These are phyloP conservation scores for Fusarium camptoceras DNA, from an alignment of 2,329 filamentous ascomycete genomes.

Conservation along the genomic window DNA sequence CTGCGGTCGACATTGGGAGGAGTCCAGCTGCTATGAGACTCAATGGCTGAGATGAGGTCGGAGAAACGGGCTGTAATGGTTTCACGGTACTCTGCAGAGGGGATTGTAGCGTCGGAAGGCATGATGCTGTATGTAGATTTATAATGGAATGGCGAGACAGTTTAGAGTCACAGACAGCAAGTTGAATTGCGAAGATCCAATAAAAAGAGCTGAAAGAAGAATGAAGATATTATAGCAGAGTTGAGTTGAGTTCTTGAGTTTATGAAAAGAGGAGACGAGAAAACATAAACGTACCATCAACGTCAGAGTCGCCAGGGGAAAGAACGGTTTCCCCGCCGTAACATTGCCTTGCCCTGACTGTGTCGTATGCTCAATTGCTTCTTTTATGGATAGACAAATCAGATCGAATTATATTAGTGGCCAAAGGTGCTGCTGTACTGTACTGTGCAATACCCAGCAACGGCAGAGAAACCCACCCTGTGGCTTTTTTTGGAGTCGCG, in stretches of 20 bases:
- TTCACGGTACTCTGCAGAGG: constrained; percentile 43
- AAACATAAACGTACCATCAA: constrained; percentile 22
- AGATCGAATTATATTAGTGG: constrained; percentile 11
- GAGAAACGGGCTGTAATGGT: constrained; percentile 44
- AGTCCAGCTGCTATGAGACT: constrained; percentile 48
- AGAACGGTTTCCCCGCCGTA: constrained; percentile 32
- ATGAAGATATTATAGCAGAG: background rate
- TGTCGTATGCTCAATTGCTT: constrained; percentile 34
- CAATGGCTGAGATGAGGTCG: constrained; percentile 47
- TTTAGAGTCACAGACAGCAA: background rate
- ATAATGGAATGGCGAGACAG: background rate
- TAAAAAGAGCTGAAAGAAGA: background rate
- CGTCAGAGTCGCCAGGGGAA: constrained; percentile 20
- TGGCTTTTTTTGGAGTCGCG: constrained; percentile 21
- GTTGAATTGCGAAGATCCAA: background rate
- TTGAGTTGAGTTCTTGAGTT: background rate
- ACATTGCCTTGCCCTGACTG: background rate
- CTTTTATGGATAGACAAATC: constrained; percentile 22
- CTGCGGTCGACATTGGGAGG: constrained; percentile 45
- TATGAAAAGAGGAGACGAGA: constrained; percentile 3
- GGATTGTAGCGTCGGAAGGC: constrained; percentile 26
- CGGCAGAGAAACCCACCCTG: constrained; percentile 13
- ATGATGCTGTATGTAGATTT: constrained; percentile 11
- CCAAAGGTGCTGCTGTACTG: background rate
- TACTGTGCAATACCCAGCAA: background rate